Evolutionary conservation across 768 basidiomycete species (phyloP).

Genomic region (Lanmaoa pseudosensibilis): DNA sequence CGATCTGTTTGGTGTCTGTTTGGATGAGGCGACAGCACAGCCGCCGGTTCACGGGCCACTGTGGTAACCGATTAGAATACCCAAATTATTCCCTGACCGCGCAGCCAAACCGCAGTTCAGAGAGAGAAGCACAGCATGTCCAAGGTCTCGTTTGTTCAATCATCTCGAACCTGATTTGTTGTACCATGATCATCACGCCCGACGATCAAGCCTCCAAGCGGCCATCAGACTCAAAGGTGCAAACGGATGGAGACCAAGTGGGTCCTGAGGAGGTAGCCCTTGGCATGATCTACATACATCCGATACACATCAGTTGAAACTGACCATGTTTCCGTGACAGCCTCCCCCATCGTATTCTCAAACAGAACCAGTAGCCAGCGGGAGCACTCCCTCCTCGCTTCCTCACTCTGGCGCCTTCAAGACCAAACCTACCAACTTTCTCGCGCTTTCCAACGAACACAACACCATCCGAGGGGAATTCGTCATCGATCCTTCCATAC

Average conservation of each 20-base stretch:
- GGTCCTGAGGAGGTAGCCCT: conserved; percentile 7
- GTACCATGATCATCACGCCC: conserved; percentile 8
- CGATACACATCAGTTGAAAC: neutral
- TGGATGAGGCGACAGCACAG: too few species aligned
- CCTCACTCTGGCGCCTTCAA: conserved; percentile 16
- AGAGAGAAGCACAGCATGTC: neutral
- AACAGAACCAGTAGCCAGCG: neutral
- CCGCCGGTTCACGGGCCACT: too few species aligned
- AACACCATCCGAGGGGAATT: conserved; percentile 32
- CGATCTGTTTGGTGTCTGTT: too few species aligned
- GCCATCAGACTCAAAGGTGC: neutral
- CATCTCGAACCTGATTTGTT: neutral
- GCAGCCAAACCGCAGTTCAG: neutral
- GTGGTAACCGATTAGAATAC: too few species aligned
- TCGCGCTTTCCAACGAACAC: conserved; percentile 11
- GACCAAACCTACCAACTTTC: conserved; percentile 29
- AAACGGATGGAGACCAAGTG: neutral
- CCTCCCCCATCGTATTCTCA: conserved; percentile 27
- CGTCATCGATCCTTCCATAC: conserved; percentile 43
- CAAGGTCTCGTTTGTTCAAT: neutral
- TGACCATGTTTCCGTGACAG: conserved; percentile 2
- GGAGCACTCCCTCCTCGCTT: neutral
- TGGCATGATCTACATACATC: neutral
- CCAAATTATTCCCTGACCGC: neutral
- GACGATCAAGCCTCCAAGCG: neutral